Evolutionary conservation across 805 yeast genomes (phyloP).

Genomic region (Yarrowia alimentaria): DNA sequence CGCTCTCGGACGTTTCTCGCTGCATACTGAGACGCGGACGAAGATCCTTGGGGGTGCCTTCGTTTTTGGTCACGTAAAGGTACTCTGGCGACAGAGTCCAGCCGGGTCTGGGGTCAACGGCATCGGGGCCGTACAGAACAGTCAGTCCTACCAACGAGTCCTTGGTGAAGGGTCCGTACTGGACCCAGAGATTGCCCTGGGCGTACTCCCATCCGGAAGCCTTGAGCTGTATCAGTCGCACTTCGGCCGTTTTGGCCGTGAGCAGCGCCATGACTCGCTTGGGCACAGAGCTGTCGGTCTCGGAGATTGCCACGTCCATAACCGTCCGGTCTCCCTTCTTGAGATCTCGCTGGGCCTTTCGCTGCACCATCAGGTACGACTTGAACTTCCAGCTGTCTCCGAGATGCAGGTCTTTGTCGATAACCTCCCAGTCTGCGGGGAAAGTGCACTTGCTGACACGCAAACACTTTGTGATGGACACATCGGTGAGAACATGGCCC

Average conservation of each 20-base stretch:
- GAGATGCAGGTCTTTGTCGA: conserved; percentile 50
- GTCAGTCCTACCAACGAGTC: conserved; percentile 58
- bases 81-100: conserved; percentile 51
- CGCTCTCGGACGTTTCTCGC: conserved; percentile 28
- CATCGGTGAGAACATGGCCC: conserved; percentile 17
- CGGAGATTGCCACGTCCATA: conserved; percentile 12
- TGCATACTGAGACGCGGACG: conserved; percentile 14
- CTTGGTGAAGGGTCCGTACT: conserved; percentile 46
- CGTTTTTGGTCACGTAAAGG: conserved; percentile 29
- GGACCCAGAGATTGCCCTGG: conserved; percentile 56
- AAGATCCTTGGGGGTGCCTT: conserved; percentile 20
- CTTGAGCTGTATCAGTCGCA: conserved; percentile 2
- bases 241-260: background rate
- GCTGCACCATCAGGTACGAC: conserved; percentile 43
- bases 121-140: conserved; percentile 67
- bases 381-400: conserved; percentile 45
- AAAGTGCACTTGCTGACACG: conserved; percentile 3
- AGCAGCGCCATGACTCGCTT: conserved; percentile 1
- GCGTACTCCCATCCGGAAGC: conserved; percentile 9
- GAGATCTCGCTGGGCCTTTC: conserved; percentile 31
- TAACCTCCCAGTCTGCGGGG: conserved; percentile 43
- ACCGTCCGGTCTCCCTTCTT: conserved; percentile 2
- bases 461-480: conserved; percentile 1
- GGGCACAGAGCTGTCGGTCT: background rate
- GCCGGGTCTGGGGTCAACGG: conserved; percentile 71